Evolutionary conservation across 1,284 basidiomycete species (phyloP), one percentile per base, ranked within the genome.

Genomic region (Athelia psychrophila): DNA sequence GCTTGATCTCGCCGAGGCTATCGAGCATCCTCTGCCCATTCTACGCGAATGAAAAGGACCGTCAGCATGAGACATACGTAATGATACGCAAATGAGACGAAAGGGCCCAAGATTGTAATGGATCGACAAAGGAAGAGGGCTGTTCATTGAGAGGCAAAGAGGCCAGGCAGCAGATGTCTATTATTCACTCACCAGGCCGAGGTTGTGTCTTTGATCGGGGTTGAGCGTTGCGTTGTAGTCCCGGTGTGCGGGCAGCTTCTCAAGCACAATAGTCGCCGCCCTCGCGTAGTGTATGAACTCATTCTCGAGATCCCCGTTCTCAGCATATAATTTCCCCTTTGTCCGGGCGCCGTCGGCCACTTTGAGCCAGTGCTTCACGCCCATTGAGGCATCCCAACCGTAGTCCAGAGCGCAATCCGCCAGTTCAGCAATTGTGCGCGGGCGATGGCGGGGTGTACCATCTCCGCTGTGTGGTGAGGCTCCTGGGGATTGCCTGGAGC

Each of bases 21-120:
- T 73, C 70, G 30, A 88, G 72, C 49, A 87, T 86, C 51, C 85
- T 78, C 64, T 86, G 81, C 12, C 86, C 86, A 54, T 88, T 87
- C 86, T 88, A 18, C 24, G 42, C 3, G n/a, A 16, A 35, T 22
- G 44, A 19, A 51, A 42, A 3, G 58, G 5, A 9, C 57, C 47
- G 20, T 42, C 8, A n/a, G 20, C n/a, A 40, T 27, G 13, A 30
- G 27, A 8, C 10, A 53, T 47, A 51, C 46, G 53, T 38, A 52
- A 24, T 20, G 22, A 57, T 52, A 46, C 48, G 46, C 27, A 30
- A 30, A 30, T 30, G 27, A 30, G 27, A 30, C 13, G 27, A 30
- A 30, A 13, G 5, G 27, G 27, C 13, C 27, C 13, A 13, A 30
- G 27, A 30, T 30, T 30, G 38, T 5, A 16, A 13, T 13, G 13